Percentiles rank a stretch among this genome's conserved stretches.
phyloP scores from a whole-genome alignment of 2,329 filamentous ascomycete species.

The Colletotrichum sp. region DNA sequence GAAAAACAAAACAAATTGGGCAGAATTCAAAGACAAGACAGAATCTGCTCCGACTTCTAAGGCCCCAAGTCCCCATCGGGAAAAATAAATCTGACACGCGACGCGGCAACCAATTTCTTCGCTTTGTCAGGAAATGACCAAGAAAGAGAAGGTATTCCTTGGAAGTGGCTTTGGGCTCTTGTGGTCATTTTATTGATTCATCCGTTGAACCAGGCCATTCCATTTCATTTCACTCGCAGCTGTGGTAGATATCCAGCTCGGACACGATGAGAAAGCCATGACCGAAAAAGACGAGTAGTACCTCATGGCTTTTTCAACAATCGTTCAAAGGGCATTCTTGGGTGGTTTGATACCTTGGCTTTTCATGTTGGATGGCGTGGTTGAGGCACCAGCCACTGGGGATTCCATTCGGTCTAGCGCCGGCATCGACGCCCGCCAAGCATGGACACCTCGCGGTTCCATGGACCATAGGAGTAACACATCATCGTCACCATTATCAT shows the following conservation, averaged over 20 bases:
- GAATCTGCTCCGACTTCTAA: neutral
- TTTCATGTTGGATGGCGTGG: neutral
- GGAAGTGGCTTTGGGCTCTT: neutral
- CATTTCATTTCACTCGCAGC: neutral
- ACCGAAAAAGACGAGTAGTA: neutral
- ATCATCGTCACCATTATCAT: neutral
- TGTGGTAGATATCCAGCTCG: neutral
- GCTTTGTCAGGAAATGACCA: neutral
- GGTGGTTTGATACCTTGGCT: neutral
- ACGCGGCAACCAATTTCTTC: neutral
- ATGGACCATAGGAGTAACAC: neutral
- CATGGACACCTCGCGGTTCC: neutral
- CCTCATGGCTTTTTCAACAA: neutral
- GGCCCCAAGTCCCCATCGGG: neutral
- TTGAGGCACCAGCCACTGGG: neutral
- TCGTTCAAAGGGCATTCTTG: neutral
- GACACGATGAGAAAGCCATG: neutral
- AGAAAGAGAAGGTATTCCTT: neutral
- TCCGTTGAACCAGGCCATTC: neutral
- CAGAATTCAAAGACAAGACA: neutral
- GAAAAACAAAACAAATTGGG: neutral
- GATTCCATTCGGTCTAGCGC: constrained; percentile 6
- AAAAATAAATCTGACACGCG: constrained; percentile 14
- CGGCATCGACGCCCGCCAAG: constrained; percentile 17
- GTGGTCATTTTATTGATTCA: neutral